Percentiles rank a stretch among this genome's conserved stretches.
Evolutionary conservation across 345 rosid genomes (phyloP).

Genomic region (Sisymbrium irio): DNA sequence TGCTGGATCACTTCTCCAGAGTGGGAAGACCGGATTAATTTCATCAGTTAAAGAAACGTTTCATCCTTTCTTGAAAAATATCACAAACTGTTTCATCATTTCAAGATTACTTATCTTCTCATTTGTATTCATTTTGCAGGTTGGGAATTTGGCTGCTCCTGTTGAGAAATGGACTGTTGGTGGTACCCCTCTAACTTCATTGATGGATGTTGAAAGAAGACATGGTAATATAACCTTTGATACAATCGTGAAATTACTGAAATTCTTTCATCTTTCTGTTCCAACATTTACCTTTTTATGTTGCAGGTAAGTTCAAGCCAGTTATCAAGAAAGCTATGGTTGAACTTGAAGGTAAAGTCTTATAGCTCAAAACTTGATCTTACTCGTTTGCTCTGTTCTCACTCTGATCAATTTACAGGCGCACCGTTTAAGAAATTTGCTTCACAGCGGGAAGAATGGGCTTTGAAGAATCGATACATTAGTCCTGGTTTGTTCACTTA

Average conservation of each 20-base stretch:
- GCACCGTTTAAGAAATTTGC: conserved; percentile 86
- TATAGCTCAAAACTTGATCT: not conserved
- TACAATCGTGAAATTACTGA: not conserved
- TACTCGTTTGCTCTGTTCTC: not conserved
- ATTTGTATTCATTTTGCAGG: conserved; percentile 45
- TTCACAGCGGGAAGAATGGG: conserved; percentile 81
- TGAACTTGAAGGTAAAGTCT: conserved; percentile 77
- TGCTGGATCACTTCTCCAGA: conserved; percentile 87
- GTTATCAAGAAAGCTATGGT: conserved; percentile 99
- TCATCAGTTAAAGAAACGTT: conserved; percentile 58
- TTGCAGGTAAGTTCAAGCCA: conserved; percentile 84
- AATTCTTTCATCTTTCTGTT: not conserved
- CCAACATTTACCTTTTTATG: not conserved
- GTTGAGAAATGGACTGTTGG: conserved; percentile 88
- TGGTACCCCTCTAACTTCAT: conserved; percentile 86
- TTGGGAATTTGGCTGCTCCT: conserved; percentile 86
- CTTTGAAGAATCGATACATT: conserved; percentile 65
- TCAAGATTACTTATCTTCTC: not conserved
- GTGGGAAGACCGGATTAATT: conserved; percentile 82
- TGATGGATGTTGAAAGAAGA: conserved; percentile 99
- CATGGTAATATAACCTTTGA: conserved; percentile 51
- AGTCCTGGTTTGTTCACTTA: conserved; percentile 78
- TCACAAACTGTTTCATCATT: not conserved
- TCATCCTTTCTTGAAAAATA: conserved; percentile 1
- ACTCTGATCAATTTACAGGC: conserved; percentile 44